phyloP scores from a whole-genome alignment of 2,329 filamentous ascomycete genomes.

The Colletotrichum sp. region DNA sequence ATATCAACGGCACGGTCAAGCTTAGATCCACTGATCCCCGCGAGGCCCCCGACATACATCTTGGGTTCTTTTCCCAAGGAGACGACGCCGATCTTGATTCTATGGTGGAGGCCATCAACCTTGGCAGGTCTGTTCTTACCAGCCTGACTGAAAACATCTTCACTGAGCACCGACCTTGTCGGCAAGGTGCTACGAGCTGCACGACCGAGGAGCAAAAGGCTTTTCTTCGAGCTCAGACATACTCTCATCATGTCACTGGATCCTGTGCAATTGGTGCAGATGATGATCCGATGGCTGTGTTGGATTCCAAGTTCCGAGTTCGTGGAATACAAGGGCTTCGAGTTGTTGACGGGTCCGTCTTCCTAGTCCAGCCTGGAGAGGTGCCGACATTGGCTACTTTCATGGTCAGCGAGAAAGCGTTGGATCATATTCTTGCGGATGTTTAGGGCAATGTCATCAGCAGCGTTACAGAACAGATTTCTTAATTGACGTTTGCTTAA shows the following conservation, averaged over 20 bases:
- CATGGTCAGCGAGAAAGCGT: conserved; percentile 66
- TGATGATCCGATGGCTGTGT: conserved; percentile 56
- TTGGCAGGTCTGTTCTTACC: background rate
- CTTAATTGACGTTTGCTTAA: accelerated
- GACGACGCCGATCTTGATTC: conserved; percentile 47
- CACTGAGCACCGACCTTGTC: background rate
- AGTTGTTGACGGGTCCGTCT: conserved; percentile 67
- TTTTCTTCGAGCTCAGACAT: conserved; percentile 42
- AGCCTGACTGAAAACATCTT: background rate
- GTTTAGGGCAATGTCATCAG: background rate
- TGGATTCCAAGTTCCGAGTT: conserved; percentile 62
- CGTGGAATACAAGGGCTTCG: conserved; percentile 57
- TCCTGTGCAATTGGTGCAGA: conserved; percentile 61
- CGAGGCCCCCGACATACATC: conserved; percentile 65
- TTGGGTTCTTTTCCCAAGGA: conserved; percentile 58
- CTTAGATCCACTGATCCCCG: conserved; percentile 64
- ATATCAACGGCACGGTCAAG: conserved; percentile 65
- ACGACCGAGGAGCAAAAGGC: background rate
- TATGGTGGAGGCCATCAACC: conserved; percentile 32
- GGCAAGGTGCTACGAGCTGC: background rate
- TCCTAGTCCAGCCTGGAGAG: conserved; percentile 51
- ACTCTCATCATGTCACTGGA: conserved; percentile 61
- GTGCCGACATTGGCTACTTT: conserved; percentile 56
- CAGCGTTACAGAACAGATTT: accelerated
- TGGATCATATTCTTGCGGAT: conserved; percentile 52